Conservation (phyloP, 164 flowering plant genomes). For the Magnolia changhungtana region DNA sequence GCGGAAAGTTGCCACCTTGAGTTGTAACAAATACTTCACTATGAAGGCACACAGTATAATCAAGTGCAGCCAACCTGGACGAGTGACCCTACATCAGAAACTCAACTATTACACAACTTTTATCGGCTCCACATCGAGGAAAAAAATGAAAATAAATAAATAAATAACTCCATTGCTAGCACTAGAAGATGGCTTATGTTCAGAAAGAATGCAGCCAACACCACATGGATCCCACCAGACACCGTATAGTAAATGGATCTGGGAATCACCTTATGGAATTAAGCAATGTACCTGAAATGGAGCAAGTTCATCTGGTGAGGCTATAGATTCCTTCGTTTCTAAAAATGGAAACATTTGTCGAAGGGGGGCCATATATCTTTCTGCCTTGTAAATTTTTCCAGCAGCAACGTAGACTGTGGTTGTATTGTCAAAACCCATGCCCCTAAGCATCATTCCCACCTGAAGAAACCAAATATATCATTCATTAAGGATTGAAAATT, state of each 20-base stretch:
- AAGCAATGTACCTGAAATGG: conserved; percentile 59
- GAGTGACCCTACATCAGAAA: conserved; percentile 70
- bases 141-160: not conserved
- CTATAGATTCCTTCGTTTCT: conserved; percentile 80
- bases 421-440: conserved; percentile 93
- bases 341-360: conserved; percentile 79
- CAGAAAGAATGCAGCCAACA: not conserved
- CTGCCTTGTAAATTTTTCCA: conserved; percentile 81
- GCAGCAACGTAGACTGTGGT: conserved; percentile 85
- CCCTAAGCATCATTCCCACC: conserved; percentile 99
- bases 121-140: not conserved
- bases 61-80: conserved; percentile 97
- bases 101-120: conserved; percentile 11
- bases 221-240: conserved; percentile 1
- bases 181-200: not conserved
- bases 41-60: conserved; percentile 84
- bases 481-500: not conserved
- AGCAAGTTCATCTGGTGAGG: conserved; percentile 76
- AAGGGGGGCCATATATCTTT: conserved; percentile 86
- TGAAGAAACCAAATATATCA: conserved; percentile 24
- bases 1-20: conserved; percentile 98
- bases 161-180: not conserved
- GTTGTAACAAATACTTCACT: conserved; percentile 95
- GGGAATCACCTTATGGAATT: not conserved
- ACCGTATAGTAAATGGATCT: not conserved